phyloP scores from a whole-genome alignment of 2,329 filamentous ascomycete genomes.

The Diplodia mutila region DNA sequence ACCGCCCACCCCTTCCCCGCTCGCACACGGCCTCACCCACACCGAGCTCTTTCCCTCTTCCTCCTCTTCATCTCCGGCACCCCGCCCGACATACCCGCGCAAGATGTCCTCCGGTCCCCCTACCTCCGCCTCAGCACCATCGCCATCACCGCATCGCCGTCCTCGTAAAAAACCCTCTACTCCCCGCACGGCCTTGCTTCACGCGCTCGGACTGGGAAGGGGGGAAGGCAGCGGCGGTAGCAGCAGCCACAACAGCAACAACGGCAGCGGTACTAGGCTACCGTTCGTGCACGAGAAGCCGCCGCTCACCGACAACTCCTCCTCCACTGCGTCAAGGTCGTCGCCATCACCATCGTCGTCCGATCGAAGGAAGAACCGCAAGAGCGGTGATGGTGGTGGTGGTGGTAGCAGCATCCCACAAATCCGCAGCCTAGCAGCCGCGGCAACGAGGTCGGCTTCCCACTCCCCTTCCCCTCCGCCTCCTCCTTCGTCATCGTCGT shows the following conservation, averaged over 20 bases:
- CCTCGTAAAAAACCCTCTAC: neutral
- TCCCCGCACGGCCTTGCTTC: neutral
- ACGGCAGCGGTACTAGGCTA: neutral
- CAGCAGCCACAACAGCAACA: too few species aligned
- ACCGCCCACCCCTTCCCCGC: neutral
- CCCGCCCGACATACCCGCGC: neutral
- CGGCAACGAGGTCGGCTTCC: neutral
- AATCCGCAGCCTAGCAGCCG: neutral
- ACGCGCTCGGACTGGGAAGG: neutral
- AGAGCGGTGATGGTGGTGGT: neutral
- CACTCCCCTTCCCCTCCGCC: neutral
- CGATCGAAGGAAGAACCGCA: neutral
- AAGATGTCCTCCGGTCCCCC: neutral
- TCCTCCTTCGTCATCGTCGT: neutral
- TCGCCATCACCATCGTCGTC: neutral
- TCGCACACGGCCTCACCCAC: constrained; percentile 9
- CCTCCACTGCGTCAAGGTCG: neutral
- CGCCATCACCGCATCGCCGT: neutral
- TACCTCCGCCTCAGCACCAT: neutral
- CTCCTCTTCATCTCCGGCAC: neutral
- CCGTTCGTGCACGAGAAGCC: neutral
- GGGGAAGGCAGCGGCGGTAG: neutral
- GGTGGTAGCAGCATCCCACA: neutral
- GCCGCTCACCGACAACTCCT: too few species aligned
- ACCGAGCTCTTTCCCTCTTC: neutral